Percentiles rank a stretch among this genome's conserved stretches.
These are phyloP conservation scores for Microdochium bolleyi DNA, from an alignment of 2,329 filamentous ascomycete species.

Conservation along the genomic window DNA sequence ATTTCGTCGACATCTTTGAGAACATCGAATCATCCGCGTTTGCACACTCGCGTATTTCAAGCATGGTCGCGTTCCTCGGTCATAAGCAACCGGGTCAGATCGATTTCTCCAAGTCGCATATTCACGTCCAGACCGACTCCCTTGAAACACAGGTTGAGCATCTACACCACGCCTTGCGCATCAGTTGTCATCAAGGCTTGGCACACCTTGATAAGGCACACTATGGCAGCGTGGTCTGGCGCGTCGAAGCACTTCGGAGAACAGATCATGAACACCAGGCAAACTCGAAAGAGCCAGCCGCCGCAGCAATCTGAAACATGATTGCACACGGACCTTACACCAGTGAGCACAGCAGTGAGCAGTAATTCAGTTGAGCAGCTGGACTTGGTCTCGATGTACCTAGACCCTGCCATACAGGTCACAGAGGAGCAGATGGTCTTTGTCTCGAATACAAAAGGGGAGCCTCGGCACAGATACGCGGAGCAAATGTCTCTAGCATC, in stretches of 20 bases:
- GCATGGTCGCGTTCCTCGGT: neutral
- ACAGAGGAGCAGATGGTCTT: neutral
- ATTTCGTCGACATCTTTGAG: conserved; percentile 57
- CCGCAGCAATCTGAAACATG: neutral
- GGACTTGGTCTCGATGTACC: conserved; percentile 1
- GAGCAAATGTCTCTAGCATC: no score
- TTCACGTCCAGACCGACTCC: neutral
- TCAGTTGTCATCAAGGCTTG: neutral
- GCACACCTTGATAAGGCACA: neutral
- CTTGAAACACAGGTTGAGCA: neutral
- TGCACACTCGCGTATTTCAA: neutral
- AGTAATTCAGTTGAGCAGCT: conserved; percentile 17
- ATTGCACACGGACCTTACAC: conserved; percentile 13
- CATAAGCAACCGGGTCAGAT: neutral
- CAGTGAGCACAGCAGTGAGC: conserved; percentile 47
- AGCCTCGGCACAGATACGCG: no score
- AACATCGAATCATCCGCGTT: conserved; percentile 21
- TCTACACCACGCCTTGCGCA: neutral
- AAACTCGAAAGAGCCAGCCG: neutral
- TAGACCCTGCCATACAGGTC: neutral
- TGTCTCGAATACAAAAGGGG: neutral
- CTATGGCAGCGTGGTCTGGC: neutral
- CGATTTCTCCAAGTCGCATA: neutral
- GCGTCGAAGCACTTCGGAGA: neutral
- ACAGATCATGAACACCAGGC: neutral